Evolutionary conservation across 495 filamentous ascomycete species (phyloP), one percentile per base, ranked within the genome.

Genomic region (Penicillium chermesinum): DNA sequence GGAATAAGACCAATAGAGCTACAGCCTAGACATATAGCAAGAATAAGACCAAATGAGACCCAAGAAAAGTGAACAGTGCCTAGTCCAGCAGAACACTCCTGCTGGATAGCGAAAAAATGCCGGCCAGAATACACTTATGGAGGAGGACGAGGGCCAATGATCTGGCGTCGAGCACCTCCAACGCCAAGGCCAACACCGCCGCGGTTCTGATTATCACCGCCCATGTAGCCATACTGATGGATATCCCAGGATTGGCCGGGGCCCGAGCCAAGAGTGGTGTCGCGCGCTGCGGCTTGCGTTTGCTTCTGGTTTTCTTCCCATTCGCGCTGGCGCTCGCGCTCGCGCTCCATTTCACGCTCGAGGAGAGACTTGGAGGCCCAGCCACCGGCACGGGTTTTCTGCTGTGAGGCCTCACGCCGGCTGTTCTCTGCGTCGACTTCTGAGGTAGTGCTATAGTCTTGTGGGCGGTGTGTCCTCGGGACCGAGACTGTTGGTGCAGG

Each of bases 301-400:
- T 83, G 84, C 48, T 84, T 78, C 67, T 96, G 93, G n/a, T 79
- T 77, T 46, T 91, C 86, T 57, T 97, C 93, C 93, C 93, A 98
- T 57, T 98, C 93, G 42, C 80, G 76, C 69, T 98, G 93, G 33
- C 91, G 78, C 63, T 95, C 87, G 9, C 94, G 79, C 68, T 98
- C 93, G 53, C 87, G 79, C 65, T 98, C 93, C 88, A 96, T 96
- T 63, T 98, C 93, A 16, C 90, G 83, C 67, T 96, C 90, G 1
- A 97, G 76, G 5, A 98, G 76, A 2, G 86, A 88, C 66, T 89
- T 91, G 44, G 77, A 77, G 1, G 86, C 85, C 84, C 85, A 88
- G 0, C 84, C 85, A 40, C 79, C 84, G 2, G 86, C 83, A 51
- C 82, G 83, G 38, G 85, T 88, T 66, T 86, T 82, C 41, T 73